Conservation (phyloP, 768 basidiomycete genomes). For the Leucocoprinus birnbaumii region DNA sequence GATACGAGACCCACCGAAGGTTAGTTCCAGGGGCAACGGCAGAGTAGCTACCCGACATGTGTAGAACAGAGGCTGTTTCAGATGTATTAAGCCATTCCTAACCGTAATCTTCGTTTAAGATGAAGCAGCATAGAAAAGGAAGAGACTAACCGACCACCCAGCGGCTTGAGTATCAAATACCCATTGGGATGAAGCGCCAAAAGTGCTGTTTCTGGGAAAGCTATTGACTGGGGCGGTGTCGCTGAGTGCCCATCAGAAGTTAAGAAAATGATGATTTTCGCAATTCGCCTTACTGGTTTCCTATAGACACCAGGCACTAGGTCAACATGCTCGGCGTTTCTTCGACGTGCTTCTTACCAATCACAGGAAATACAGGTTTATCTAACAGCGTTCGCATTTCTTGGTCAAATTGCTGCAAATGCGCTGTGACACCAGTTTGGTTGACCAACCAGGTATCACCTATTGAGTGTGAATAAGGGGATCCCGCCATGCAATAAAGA, state of each 20-base stretch:
- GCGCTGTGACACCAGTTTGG: constrained; percentile 39
- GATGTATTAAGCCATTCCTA: constrained; percentile 45
- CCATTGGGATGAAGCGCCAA: constrained; percentile 43
- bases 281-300: constrained; percentile 42
- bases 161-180: constrained; percentile 50
- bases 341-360: constrained; percentile 30
- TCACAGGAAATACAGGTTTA: constrained; percentile 43
- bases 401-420: constrained; percentile 42
- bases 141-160: constrained; percentile 44
- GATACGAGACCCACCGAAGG: constrained; percentile 34
- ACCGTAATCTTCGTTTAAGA: background rate
- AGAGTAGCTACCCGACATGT: constrained; percentile 55
- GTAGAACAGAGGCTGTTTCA: constrained; percentile 40
- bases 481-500: background rate
- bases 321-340: too few species aligned
- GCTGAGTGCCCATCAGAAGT: constrained; percentile 31
- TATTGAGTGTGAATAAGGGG: background rate
- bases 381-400: constrained; percentile 39
- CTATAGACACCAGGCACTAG: constrained; percentile 18
- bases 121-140: background rate
- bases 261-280: background rate
- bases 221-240: constrained; percentile 56
- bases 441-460: background rate
- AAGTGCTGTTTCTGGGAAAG: constrained; percentile 49
- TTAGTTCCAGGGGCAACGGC: constrained; percentile 44